These are phyloP conservation scores for Cryptococcus floricola DNA, from an alignment of 1,284 basidiomycete genomes.

Conservation along the genomic window DNA sequence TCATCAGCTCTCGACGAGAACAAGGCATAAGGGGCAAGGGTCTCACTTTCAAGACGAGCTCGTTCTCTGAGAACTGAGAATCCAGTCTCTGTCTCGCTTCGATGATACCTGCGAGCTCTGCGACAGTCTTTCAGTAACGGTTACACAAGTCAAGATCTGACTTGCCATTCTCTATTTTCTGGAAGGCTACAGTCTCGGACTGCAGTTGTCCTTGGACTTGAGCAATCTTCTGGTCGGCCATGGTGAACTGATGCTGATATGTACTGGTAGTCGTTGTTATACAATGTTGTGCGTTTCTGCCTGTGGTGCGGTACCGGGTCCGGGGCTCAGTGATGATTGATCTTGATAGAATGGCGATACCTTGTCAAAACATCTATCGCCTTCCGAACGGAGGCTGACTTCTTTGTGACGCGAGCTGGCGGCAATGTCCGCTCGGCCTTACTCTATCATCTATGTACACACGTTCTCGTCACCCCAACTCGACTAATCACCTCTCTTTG, in stretches of 20 bases:
- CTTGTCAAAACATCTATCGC: too few species aligned
- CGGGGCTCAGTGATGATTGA: too few species aligned
- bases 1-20: neutral
- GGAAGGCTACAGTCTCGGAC: conserved; percentile 64
- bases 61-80: conserved; percentile 86
- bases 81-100: conserved; percentile 78
- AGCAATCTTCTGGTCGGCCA: conserved; percentile 32
- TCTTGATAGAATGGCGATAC: too few species aligned
- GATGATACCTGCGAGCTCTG: conserved; percentile 66
- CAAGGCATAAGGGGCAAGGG: too few species aligned
- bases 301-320: too few species aligned
- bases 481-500: too few species aligned
- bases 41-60: conserved; percentile 79
- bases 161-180: conserved; percentile 65
- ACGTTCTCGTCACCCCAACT: too few species aligned
- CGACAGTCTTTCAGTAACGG: neutral
- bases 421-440: too few species aligned
- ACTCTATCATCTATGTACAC: too few species aligned
- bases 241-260: conserved; percentile 8
- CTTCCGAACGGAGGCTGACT: too few species aligned
- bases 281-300: too few species aligned
- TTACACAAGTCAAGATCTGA: neutral
- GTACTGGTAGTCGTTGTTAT: neutral
- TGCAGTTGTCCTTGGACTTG: conserved; percentile 55
- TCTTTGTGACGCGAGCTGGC: too few species aligned